These are phyloP conservation scores for Aspergillus costaricaensis DNA, from an alignment of 2,329 filamentous ascomycete genomes.

Conservation along the genomic window DNA sequence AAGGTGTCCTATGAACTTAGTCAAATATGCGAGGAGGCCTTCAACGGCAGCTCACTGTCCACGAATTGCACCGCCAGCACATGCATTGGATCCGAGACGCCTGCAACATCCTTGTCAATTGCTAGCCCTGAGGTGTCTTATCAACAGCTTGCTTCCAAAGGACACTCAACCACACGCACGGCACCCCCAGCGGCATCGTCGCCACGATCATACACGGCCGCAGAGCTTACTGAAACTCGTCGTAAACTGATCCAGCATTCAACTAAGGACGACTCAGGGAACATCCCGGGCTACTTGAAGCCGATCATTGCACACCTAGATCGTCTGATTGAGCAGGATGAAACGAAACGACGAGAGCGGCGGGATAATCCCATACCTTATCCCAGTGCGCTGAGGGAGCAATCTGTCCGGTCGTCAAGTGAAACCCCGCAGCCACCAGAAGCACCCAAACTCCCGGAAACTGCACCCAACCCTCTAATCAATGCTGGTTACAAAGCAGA, in stretches of 20 bases:
- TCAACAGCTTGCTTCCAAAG: conserved; percentile 17
- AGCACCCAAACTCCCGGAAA: conserved; percentile 52
- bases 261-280: conserved; percentile 46
- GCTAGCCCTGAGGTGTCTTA: conserved; percentile 31
- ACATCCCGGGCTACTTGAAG: conserved; percentile 54
- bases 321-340: conserved; percentile 53
- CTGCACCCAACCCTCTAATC: not conserved
- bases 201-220: conserved; percentile 54
- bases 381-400: conserved; percentile 18
- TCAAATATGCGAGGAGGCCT: conserved; percentile 88
- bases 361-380: conserved; percentile 11
- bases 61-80: conserved; percentile 50
- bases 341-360: conserved; percentile 12
- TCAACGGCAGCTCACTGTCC: conserved; percentile 68
- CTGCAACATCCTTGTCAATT: conserved; percentile 50
- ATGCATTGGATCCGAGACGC: conserved; percentile 52
- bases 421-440: conserved; percentile 45
- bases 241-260: conserved; percentile 58
- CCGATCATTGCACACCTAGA: conserved; percentile 64
- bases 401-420: conserved; percentile 15
- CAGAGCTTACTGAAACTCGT: conserved; percentile 60
- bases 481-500: conserved; percentile 8
- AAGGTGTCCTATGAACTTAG: conserved; percentile 83
- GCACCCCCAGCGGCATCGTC: conserved; percentile 45
- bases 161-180: conserved; percentile 40